Evolutionary conservation across 305 asterid genomes (phyloP), one percentile per base, ranked within the genome.

Genomic region (Fraxinus nigra): DNA sequence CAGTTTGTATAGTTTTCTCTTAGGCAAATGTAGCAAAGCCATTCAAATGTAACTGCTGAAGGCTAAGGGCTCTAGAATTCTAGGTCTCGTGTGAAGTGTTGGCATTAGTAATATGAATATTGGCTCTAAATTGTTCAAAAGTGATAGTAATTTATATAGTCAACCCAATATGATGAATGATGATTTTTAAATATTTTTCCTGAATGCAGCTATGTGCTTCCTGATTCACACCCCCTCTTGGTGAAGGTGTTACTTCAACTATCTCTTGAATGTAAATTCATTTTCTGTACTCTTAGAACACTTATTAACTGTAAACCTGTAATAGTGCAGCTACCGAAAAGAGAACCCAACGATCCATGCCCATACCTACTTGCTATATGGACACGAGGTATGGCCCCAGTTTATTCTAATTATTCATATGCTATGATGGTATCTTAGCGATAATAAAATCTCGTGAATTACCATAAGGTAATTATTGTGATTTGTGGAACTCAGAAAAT

Each of bases 311-410:
- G n/a, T 30, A 37, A 59, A 61, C n/a, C 14, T 26, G 48, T 72
- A 37, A 77, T 77, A 59, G 24, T 83, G 79, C 82, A 83, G 89
- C 63, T 80, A 28, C 70, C 51, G 5, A 38, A 65, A 46, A 48
- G 81, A 82, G 84, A 77, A 59, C 56, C 48, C 1, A 32, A 54
- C 16, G 89, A 87, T 35, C 7, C 74, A 0, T 79, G 87, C 51
- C 87, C 84, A 1, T 87, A 84, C 51, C 77, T 87, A 69, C 78
- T 87, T 28, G 86, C 86, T 24, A 33, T 84, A 8, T 86, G 87
- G 87, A 80, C 86, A 0, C 80, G 51, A 76, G 88, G 88, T 85
- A 76, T 34, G 46, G 9, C 67, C 67, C 26, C 26, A 24, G 16
- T 32, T 43, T 9, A 65, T 54, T 54, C 63, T 7, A 54, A 54